These are phyloP conservation scores for Magnolia changhungtana DNA, from an alignment of 164 flowering plant species.

Conservation along the genomic window DNA sequence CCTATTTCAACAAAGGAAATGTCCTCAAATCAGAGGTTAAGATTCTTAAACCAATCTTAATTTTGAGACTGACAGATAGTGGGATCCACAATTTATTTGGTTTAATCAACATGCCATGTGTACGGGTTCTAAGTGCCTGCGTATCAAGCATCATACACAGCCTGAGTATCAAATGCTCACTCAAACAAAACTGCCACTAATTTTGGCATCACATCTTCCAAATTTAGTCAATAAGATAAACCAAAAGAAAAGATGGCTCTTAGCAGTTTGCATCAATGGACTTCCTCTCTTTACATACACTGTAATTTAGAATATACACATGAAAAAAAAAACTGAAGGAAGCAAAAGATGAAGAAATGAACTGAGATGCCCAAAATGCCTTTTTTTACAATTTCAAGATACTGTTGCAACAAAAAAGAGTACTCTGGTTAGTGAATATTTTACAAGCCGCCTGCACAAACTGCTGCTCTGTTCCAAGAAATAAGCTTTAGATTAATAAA, in stretches of 20 bases:
- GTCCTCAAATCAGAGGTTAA: no score
- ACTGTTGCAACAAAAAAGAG: not conserved
- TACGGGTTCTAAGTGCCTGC: no score
- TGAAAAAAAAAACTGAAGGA: not conserved
- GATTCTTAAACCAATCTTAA: no score
- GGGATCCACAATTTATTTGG: no score
- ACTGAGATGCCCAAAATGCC: not conserved
- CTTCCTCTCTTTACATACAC: not conserved
- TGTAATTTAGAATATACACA: not conserved
- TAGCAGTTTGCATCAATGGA: not conserved
- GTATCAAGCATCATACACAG: no score
- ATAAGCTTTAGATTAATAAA: not conserved
- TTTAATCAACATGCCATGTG: no score
- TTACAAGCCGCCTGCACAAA: not conserved
- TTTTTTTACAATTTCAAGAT: not conserved
- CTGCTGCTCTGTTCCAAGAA: conserved; percentile 3
- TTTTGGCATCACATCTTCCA: no score
- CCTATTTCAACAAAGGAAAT: no score
- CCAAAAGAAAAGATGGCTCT: not conserved
- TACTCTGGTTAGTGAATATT: not conserved
- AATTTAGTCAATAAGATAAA: no score
- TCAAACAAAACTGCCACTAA: no score
- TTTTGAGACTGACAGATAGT: no score
- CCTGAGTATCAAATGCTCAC: no score
- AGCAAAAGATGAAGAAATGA: not conserved